Evolutionary conservation across 2,329 filamentous ascomycete genomes (phyloP).

Genomic region (Aspergillus vadensis): DNA sequence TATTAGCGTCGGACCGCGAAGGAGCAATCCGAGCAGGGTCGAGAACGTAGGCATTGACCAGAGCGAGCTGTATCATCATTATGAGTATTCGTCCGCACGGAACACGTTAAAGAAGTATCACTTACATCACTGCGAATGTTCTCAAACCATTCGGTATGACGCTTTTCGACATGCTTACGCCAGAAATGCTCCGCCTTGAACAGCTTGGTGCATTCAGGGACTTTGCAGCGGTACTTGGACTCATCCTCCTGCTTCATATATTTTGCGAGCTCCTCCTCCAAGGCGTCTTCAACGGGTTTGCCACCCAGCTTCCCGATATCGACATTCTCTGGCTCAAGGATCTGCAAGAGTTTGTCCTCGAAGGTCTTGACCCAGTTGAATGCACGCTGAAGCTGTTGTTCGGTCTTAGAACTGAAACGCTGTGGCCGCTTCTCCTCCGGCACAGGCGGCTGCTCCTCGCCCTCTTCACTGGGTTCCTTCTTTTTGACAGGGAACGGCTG

Average conservation of each 20-base stretch:
- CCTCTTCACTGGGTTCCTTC: conserved; percentile 64
- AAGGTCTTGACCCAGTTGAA: conserved; percentile 99
- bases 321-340: conserved; percentile 84
- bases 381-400: conserved; percentile 88
- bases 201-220: conserved; percentile 91
- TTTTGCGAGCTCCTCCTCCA: conserved; percentile 83
- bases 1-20: conserved; percentile 89
- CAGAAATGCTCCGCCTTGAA: conserved; percentile 98
- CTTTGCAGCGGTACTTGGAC: conserved; percentile 94
- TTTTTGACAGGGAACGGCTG: conserved; percentile 84
- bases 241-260: conserved; percentile 97
- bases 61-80: conserved; percentile 63
- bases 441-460: conserved; percentile 65
- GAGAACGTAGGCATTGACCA: conserved; percentile 92
- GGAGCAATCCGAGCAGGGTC: conserved; percentile 94
- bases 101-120: conserved; percentile 17
- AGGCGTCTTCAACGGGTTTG: conserved; percentile 78
- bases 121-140: conserved; percentile 79
- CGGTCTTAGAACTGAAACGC: conserved; percentile 71
- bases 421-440: conserved; percentile 73
- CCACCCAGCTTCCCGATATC: conserved; percentile 91
- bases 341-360: conserved; percentile 92
- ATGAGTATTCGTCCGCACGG: conserved; percentile 34
- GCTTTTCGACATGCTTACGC: conserved; percentile 97
- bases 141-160: conserved; percentile 85